Percentiles rank a stretch among this genome's conserved stretches.
Evolutionary conservation across 2,329 filamentous ascomycete species (phyloP).

Genomic region (Pseudogymnoascus sp.): DNA sequence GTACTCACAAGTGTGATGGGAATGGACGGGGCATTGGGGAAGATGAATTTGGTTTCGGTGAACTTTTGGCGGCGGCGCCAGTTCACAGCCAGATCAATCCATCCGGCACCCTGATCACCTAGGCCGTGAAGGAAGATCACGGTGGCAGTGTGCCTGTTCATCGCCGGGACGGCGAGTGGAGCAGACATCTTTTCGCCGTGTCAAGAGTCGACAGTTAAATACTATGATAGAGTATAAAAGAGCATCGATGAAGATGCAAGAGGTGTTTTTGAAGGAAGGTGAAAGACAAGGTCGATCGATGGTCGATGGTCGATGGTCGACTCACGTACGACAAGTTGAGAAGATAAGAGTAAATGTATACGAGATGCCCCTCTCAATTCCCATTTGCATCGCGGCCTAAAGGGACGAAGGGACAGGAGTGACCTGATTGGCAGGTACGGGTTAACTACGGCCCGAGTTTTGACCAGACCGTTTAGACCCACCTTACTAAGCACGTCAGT

Average conservation of each 20-base stretch:
- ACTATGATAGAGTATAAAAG: neutral
- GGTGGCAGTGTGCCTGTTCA: constrained; percentile 80
- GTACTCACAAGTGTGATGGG: constrained; percentile 69
- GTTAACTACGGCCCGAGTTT: neutral
- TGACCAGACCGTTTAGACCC: neutral
- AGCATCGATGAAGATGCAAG: neutral
- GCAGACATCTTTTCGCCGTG: constrained; percentile 19
- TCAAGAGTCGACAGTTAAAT: neutral
- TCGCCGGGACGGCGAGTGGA: constrained; percentile 63
- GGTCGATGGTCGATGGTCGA: neutral
- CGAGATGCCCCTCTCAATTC: neutral
- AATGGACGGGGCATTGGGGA: constrained; percentile 82
- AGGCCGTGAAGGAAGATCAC: constrained; percentile 92
- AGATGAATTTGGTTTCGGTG: constrained; percentile 84
- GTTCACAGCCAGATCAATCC: constrained; percentile 77
- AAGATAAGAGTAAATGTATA: constrained; percentile 1
- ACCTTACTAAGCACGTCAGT: neutral
- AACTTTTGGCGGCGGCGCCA: constrained; percentile 75
- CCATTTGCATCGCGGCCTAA: neutral
- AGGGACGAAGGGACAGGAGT: neutral
- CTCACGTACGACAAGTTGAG: neutral
- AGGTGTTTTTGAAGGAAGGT: neutral
- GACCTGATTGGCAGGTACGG: neutral
- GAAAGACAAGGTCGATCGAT: too few relatives aligned
- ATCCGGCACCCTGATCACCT: constrained; percentile 72